A percentile compares a stretch with the other conserved stretches of the same genome.
Conservation (phyloP, 192 early-diverging fungal species). For the Rhizoclosmatium sp. region DNA sequence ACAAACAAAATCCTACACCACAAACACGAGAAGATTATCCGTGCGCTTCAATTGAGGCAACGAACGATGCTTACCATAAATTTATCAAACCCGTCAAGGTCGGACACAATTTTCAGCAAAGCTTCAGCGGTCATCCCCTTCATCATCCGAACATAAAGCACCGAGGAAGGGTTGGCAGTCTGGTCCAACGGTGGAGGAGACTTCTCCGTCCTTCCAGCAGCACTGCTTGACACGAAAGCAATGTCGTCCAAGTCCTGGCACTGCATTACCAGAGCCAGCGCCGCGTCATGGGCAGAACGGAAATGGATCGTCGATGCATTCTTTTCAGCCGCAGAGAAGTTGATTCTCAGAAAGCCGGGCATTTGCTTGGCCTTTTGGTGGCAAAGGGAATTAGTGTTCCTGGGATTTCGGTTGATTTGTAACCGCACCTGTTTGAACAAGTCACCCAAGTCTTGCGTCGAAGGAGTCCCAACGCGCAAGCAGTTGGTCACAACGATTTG, state of each 20-base stretch:
- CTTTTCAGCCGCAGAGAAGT: conserved; percentile 26
- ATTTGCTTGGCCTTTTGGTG: conserved; percentile 18
- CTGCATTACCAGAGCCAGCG: conserved; percentile 19
- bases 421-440: conserved; percentile 11
- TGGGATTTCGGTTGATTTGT: neutral
- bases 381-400: too few species aligned
- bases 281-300: conserved; percentile 1
- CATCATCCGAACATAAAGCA: conserved; percentile 35
- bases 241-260: conserved; percentile 15
- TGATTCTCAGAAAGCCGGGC: conserved; percentile 30
- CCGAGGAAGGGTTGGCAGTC: conserved; percentile 19
- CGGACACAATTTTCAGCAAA: conserved; percentile 19
- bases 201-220: neutral
- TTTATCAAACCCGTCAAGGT: neutral
- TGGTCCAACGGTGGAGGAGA: conserved; percentile 15
- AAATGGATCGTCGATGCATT: conserved; percentile 30
- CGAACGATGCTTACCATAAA: neutral
- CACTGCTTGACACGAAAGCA: neutral
- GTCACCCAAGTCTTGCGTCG: conserved; percentile 15
- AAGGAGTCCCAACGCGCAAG: neutral
- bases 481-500: conserved; percentile 19
- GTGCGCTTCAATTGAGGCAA: neutral
- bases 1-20: neutral
- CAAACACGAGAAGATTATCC: neutral
- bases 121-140: conserved; percentile 24